Evolutionary conservation across 345 rosid genomes (phyloP).

Genomic region (Syzygium grande): DNA sequence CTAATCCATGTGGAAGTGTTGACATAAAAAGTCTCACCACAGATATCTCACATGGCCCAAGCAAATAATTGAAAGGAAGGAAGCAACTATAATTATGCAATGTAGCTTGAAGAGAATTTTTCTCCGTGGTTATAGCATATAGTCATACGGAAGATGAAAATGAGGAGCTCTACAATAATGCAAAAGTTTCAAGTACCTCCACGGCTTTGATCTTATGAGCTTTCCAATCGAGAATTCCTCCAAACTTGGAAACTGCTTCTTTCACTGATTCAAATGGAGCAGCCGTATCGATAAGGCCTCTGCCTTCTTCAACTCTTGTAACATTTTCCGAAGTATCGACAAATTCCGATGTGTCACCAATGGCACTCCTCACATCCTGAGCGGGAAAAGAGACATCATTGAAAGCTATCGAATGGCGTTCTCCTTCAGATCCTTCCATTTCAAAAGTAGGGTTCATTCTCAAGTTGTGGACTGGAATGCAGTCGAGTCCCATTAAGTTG

Average conservation of each 20-base stretch:
- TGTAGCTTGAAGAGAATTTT: neutral
- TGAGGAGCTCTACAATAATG: neutral
- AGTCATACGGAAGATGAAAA: neutral
- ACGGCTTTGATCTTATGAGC: conserved; percentile 72
- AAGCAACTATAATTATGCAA: neutral
- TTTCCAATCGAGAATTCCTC: conserved; percentile 97
- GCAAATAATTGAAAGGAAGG: neutral
- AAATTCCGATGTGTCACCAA: conserved; percentile 14
- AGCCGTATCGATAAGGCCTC: conserved; percentile 70
- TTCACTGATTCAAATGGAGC: conserved; percentile 94
- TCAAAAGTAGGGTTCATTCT: neutral
- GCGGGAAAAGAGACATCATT: neutral
- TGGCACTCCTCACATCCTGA: neutral
- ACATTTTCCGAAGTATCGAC: conserved; percentile 16
- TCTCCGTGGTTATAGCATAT: neutral
- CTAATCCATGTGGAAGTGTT: neutral
- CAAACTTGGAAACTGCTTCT: conserved; percentile 92
- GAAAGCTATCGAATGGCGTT: neutral
- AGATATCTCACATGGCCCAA: neutral
- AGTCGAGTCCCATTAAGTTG: neutral
- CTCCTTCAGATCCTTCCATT: neutral
- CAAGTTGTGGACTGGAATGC: neutral
- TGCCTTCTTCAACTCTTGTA: conserved; percentile 19
- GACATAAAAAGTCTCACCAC: neutral
- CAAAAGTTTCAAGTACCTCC: conserved; percentile 41